phyloP scores from a whole-genome alignment of 371 early-diverging fungal species.

The Syncephalis fuscata region DNA sequence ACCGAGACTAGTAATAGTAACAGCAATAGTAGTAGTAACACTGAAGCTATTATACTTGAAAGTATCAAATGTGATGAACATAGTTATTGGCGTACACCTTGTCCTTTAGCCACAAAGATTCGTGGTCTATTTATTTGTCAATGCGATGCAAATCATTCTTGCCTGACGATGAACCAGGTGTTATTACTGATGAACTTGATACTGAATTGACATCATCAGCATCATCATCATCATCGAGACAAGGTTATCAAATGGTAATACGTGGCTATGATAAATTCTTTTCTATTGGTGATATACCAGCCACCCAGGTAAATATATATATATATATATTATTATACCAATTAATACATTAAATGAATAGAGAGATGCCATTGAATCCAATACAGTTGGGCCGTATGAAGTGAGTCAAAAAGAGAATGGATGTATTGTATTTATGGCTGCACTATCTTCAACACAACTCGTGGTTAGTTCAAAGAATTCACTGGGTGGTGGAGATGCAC shows the following conservation, averaged over 20 bases:
- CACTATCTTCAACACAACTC: conserved; percentile 36
- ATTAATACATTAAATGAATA: conserved; percentile 2
- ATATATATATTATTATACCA: too few species aligned
- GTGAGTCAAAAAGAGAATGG: conserved; percentile 91
- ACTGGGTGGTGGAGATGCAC: conserved; percentile 14
- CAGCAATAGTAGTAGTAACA: too few species aligned
- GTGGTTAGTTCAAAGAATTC: conserved; percentile 85
- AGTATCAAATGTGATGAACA: background rate
- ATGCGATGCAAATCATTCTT: conserved; percentile 4
- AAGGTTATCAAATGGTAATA: conserved; percentile 28
- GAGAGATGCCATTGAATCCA: conserved; percentile 31
- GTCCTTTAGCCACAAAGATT: conserved; percentile 47
- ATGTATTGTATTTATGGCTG: conserved; percentile 78
- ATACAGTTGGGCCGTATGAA: conserved; percentile 76
- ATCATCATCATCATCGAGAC: conserved; percentile 1
- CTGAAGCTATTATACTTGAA: too few species aligned
- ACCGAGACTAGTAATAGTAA: too few species aligned
- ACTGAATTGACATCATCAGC: too few species aligned
- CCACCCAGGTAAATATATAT: conserved; percentile 20
- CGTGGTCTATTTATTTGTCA: conserved; percentile 63
- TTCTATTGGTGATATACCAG: conserved; percentile 44
- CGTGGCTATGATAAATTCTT: conserved; percentile 96
- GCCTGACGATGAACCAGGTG: too few species aligned
- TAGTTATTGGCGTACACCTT: background rate
- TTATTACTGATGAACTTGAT: too few species aligned